phyloP scores from a whole-genome alignment of 345 rosid species.

The Aethionema arabicum region DNA sequence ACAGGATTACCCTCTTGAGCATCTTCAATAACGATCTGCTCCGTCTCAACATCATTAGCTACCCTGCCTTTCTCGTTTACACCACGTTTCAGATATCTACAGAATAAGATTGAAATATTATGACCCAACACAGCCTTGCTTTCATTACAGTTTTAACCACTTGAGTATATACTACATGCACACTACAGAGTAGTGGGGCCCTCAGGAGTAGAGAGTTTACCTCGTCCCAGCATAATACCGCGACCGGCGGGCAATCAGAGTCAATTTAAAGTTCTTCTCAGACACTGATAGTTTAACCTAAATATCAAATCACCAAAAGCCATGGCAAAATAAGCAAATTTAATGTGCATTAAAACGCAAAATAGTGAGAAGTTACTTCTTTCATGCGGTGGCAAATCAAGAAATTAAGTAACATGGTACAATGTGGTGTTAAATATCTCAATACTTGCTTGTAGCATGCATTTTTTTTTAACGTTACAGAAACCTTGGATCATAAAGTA shows the following conservation, averaged over 20 bases:
- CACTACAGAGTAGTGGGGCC: slow-evolving; percentile 5
- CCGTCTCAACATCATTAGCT: slow-evolving; percentile 99
- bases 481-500: neutral
- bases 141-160: slow-evolving; percentile 4
- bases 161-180: slow-evolving; percentile 2
- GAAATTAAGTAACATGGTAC: slow-evolving; percentile 14
- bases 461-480: slow-evolving; percentile 3
- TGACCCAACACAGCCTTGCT: neutral
- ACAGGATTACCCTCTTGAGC: slow-evolving; percentile 56
- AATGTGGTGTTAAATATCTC: slow-evolving; percentile 12
- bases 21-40: slow-evolving; percentile 85
- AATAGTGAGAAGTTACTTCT: slow-evolving; percentile 19
- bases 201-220: slow-evolving; percentile 37
- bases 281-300: slow-evolving; percentile 69
- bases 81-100: slow-evolving; percentile 85
- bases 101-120: slow-evolving; percentile 27
- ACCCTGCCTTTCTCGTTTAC: slow-evolving; percentile 95
- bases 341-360: slow-evolving; percentile 2
- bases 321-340: slow-evolving; percentile 23
- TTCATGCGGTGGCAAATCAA: slow-evolving; percentile 4
- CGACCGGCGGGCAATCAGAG: slow-evolving; percentile 88
- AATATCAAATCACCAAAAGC: slow-evolving; percentile 20
- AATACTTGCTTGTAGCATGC: slow-evolving; percentile 8
- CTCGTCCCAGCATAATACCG: slow-evolving; percentile 98
- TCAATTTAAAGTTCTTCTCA: slow-evolving; percentile 61